Conservation (phyloP, 78 protist species). For the Diacronema lutheri region DNA sequence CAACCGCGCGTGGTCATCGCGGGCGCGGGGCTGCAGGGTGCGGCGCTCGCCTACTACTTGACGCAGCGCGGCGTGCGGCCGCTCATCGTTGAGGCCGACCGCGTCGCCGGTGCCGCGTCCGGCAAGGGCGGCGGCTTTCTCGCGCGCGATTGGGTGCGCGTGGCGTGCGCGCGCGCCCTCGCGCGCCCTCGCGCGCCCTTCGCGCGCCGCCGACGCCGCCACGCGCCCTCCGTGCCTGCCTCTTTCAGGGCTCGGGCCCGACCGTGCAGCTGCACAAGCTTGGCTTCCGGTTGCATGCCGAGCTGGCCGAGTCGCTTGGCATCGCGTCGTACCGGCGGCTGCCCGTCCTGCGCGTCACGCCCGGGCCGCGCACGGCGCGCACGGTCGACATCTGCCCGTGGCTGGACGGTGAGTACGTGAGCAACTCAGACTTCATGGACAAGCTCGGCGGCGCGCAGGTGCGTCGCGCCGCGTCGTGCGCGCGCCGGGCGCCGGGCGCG, state of each 20-base stretch:
- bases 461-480: too few species aligned
- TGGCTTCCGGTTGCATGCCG: slow-evolving; percentile 14
- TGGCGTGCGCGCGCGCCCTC: too few species aligned
- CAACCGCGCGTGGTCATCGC: too few species aligned
- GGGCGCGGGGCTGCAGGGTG: background rate
- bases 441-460: background rate
- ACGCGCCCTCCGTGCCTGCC: background rate
- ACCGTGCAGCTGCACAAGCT: background rate
- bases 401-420: background rate
- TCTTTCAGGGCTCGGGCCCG: background rate
- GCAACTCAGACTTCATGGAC: background rate
- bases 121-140: slow-evolving; percentile 46
- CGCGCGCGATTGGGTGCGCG: slow-evolving; percentile 38
- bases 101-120: slow-evolving; percentile 20
- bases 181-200: background rate
- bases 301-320: background rate
- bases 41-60: slow-evolving; percentile 42
- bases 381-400: background rate
- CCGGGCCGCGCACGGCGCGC: background rate
- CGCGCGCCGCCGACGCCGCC: too few species aligned
- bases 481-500: too few species aligned
- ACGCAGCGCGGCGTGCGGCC: slow-evolving; percentile 21
- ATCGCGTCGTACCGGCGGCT: slow-evolving; percentile 5
- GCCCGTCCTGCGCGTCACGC: slow-evolving; percentile 6
- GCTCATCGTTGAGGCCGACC: slow-evolving; percentile 7